Evolutionary conservation across 768 basidiomycete species (phyloP).

Genomic region (Lepiota brunneoincarnata): DNA sequence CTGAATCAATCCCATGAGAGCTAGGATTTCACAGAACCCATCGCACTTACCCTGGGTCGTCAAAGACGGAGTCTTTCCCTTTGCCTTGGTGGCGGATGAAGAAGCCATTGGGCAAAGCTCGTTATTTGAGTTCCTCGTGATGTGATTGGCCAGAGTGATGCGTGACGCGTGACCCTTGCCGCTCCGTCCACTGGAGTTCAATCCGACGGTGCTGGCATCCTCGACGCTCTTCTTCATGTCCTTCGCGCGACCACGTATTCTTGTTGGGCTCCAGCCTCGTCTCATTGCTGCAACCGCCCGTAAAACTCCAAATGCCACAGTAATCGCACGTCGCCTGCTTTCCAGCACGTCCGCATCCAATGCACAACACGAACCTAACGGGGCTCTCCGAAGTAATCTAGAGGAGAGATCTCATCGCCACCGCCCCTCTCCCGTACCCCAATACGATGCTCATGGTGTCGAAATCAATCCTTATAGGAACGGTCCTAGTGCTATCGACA

Average conservation of each 20-base stretch:
- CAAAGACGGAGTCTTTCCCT: constrained; percentile 53
- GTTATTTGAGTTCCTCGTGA: constrained; percentile 29
- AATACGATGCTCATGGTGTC: constrained; percentile 43
- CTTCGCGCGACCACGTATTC: constrained; percentile 48
- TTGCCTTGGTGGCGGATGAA: constrained; percentile 44
- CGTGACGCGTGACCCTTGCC: constrained; percentile 33
- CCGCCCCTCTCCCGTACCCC: constrained; percentile 17
- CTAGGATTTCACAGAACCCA: constrained; percentile 13
- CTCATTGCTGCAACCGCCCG: constrained; percentile 31
- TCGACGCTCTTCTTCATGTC: constrained; percentile 46
- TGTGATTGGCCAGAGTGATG: constrained; percentile 44
- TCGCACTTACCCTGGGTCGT: constrained; percentile 68
- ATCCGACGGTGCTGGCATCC: constrained; percentile 41
- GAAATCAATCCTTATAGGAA: constrained; percentile 67
- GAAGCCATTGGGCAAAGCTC: constrained; percentile 42
- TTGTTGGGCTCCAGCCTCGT: constrained; percentile 51
- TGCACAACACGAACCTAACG: constrained; percentile 34
- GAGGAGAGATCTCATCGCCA: constrained; percentile 27
- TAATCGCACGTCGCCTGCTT: constrained; percentile 49
- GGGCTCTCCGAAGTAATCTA: constrained; percentile 35
- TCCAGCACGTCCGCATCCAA: constrained; percentile 39
- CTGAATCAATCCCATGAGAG: constrained; percentile 41
- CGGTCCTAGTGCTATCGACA: constrained; percentile 91
- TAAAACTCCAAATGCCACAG: constrained; percentile 28
- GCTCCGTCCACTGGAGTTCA: constrained; percentile 20